A percentile compares a stretch with the other conserved stretches of the same genome.
Conservation (phyloP, 371 early-diverging fungal genomes). For the Mucor piriformis region DNA sequence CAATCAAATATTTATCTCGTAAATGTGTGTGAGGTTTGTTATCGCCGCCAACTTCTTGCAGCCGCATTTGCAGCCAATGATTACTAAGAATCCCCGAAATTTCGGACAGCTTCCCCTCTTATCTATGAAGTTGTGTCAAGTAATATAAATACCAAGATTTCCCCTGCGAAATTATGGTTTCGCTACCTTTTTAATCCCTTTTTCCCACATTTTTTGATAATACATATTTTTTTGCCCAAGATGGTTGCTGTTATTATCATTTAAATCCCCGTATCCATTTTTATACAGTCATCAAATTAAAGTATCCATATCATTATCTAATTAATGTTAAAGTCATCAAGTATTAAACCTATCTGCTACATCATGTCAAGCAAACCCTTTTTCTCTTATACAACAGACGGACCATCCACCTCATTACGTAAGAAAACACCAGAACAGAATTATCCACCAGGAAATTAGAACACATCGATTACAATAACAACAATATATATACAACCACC, state of each 20-base stretch:
- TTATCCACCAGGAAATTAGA: slow-evolving; percentile 21
- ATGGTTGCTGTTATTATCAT: slow-evolving; percentile 19
- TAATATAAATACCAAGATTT: not conserved
- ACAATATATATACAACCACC: not conserved
- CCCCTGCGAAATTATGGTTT: not conserved
- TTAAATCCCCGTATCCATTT: slow-evolving; percentile 7
- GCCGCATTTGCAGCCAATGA: too few species aligned
- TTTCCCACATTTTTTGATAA: not conserved
- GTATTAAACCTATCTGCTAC: slow-evolving; percentile 7
- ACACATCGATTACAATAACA: slow-evolving; percentile 13
- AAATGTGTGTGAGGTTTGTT: too few species aligned
- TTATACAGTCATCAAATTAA: slow-evolving; percentile 5
- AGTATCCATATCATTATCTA: slow-evolving; percentile 9
- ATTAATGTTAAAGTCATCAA: slow-evolving; percentile 12
- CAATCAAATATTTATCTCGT: too few species aligned
- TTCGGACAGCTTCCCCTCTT: too few species aligned
- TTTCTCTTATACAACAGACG: slow-evolving; percentile 26
- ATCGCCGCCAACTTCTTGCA: too few species aligned
- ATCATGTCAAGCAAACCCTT: slow-evolving; percentile 25
- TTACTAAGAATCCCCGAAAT: too few species aligned
- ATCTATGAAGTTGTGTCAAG: too few species aligned
- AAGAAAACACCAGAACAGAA: slow-evolving; percentile 21
- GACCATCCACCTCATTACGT: slow-evolving; percentile 22
- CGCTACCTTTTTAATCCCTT: not conserved
- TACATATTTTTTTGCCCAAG: slow-evolving; percentile 9